Conservation (phyloP, 257 asterid species). For the Gentiana macrophylla region DNA sequence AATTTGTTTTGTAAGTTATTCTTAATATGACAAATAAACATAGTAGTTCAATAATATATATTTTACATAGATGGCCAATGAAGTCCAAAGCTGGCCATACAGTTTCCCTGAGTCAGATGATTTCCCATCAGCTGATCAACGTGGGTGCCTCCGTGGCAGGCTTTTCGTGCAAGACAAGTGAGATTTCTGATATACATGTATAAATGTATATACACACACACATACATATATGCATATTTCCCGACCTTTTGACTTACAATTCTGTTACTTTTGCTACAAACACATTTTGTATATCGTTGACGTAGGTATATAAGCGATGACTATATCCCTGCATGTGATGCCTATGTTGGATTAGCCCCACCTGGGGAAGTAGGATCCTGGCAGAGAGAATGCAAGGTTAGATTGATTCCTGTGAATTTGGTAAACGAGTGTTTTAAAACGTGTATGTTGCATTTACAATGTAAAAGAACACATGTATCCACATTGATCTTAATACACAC, state of each 20-base stretch:
- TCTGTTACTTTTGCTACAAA: background rate
- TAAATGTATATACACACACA: too few species aligned
- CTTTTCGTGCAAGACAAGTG: slow-evolving; percentile 57
- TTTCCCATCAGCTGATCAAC: slow-evolving; percentile 38
- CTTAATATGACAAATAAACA: background rate
- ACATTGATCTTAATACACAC: too few species aligned
- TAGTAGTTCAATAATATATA: background rate
- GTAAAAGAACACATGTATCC: too few species aligned
- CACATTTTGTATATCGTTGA: slow-evolving; percentile 1
- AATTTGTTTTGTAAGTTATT: slow-evolving; percentile 1
- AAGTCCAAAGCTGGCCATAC: slow-evolving; percentile 71
- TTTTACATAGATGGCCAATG: slow-evolving; percentile 28
- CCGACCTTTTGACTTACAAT: background rate
- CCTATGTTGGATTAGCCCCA: slow-evolving; percentile 61
- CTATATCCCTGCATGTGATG: slow-evolving; percentile 35
- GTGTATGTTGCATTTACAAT: background rate
- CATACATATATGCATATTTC: background rate
- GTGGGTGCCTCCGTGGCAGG: slow-evolving; percentile 47
- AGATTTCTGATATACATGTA: background rate
- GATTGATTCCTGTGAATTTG: background rate
- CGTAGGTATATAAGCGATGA: slow-evolving; percentile 41
- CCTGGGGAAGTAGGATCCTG: slow-evolving; percentile 65
- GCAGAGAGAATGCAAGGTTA: slow-evolving; percentile 82
- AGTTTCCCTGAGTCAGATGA: slow-evolving; percentile 63
- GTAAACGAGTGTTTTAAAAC: too few species aligned